Evolutionary conservation across 2,329 filamentous ascomycete species (phyloP), one percentile per base, ranked within the genome.

Genomic region (Cladosporium sp.): DNA sequence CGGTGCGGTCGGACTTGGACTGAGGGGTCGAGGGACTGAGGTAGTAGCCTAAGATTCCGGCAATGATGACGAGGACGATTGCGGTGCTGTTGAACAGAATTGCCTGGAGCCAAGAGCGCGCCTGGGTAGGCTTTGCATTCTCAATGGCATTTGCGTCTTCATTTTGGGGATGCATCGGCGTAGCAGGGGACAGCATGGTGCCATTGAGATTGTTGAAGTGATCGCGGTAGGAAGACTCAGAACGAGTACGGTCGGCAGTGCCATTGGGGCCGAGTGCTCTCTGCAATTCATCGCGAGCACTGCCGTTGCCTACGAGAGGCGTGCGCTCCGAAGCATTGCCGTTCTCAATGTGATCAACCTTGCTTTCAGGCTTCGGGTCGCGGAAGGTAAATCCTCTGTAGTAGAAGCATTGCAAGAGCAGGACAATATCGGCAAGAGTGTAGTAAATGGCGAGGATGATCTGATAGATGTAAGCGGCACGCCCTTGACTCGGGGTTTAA

Each of bases 381-480:
- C 90, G 86, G 73, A 97, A 96, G 75, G 65, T 67, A 64, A 96
- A 94, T 3, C 92, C 92, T 55, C 90, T 86, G 74, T 99, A 99
- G 78, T 96, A 97, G 78, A 97, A 96, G 74, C 90, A 96, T 75
- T 99, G 94, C 0, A 80, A 82, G 0, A 97, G 79, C 1, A 99
- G 81, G 1, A 97, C 91, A 42, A 97, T 84, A 70, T 97, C 93
- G 61, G 92, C 92, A 38, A 96, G 82, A 15, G 92, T 95, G 72
- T 97, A 96, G 74, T 96, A 96, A 15, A 96, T 83, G 12, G 92
- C 92, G n/a, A 97, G 80, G 55, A 96, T 96, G 62, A 90, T 87
- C 85, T 87, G 40, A 14, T 30, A 9, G 6, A 45, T 20, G 38
- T 64, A 3, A 64, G 55, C 11, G 9, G 25, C 3, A 17, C 5